Conservation (phyloP, 139 green algal species). For the Tetradesmus obliquus region DNA sequence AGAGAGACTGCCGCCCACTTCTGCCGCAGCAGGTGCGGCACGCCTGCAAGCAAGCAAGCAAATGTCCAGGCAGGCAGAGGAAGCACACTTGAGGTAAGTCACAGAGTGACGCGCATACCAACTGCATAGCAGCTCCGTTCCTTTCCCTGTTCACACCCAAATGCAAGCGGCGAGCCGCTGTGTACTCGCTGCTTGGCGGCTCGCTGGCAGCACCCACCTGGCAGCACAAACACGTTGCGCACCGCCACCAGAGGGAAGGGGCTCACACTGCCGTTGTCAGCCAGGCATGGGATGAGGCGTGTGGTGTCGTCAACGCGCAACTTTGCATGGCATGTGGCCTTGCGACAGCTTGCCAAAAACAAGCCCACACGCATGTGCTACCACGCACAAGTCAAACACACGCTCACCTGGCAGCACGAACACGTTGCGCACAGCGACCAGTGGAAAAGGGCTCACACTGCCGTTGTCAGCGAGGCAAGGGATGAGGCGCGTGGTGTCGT, state of each 20-base stretch:
- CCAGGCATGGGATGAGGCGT: neutral
- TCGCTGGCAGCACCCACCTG: too few species aligned
- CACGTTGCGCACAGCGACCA: constrained; percentile 83
- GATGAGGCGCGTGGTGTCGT: constrained; percentile 17
- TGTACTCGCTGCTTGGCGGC: too few species aligned
- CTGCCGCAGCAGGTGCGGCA: constrained; percentile 76
- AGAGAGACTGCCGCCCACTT: constrained; percentile 76
- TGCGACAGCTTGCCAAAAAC: too few species aligned
- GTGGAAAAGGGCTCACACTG: constrained; percentile 69
- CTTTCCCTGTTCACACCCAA: too few species aligned
- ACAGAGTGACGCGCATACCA: too few species aligned
- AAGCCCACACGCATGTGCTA: too few species aligned
- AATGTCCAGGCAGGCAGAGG: too few species aligned
- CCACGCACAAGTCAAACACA: too few species aligned
- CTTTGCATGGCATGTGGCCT: too few species aligned
- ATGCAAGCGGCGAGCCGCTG: too few species aligned
- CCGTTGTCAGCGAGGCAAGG: neutral
- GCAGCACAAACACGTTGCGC: constrained; percentile 89
- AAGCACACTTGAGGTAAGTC: neutral
- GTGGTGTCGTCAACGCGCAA: constrained; percentile 31
- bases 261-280: neutral
- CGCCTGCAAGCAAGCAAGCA: constrained; percentile 52
- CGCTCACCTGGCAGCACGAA: constrained; percentile 88
- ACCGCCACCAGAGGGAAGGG: constrained; percentile 83
- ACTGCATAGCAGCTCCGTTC: too few species aligned